These are phyloP conservation scores for Plenodomus biglobosus DNA, from an alignment of 2,329 filamentous ascomycete genomes.

Conservation along the genomic window DNA sequence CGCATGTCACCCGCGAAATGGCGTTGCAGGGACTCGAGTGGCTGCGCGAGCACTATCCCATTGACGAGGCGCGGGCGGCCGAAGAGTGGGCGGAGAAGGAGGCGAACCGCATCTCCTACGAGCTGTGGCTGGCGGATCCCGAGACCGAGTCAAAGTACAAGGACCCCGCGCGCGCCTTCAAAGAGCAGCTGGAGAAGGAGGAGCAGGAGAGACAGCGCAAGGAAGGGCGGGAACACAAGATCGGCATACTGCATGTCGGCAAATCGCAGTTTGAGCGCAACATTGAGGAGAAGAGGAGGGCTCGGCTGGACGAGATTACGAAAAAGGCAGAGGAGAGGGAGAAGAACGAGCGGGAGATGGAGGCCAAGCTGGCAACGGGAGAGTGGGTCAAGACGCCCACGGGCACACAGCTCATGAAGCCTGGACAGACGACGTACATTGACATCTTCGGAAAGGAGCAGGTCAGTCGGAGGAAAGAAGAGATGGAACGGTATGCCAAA, in stretches of 20 bases:
- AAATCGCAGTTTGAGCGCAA: slow-evolving; percentile 40
- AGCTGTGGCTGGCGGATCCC: slow-evolving; percentile 42
- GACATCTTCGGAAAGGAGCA: slow-evolving; percentile 39
- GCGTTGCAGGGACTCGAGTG: slow-evolving; percentile 40
- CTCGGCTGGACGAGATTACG: slow-evolving; percentile 32
- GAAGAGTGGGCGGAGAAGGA: slow-evolving; percentile 45
- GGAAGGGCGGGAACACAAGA: slow-evolving; percentile 28
- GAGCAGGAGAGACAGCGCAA: slow-evolving; percentile 25
- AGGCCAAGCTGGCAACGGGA: slow-evolving; percentile 36
- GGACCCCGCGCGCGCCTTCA: slow-evolving; percentile 38
- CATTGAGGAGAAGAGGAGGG: slow-evolving; percentile 36
- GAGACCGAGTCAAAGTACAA: slow-evolving; percentile 45
- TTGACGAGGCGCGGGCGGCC: slow-evolving; percentile 46
- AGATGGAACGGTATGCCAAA: slow-evolving; percentile 31
- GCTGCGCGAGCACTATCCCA: slow-evolving; percentile 41
- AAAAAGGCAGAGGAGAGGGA: slow-evolving; percentile 39
- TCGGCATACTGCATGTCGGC: slow-evolving; percentile 39
- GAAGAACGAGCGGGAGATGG: slow-evolving; percentile 29
- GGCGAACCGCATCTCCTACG: slow-evolving; percentile 43
- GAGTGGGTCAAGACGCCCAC: slow-evolving; percentile 38
- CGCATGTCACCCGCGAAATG: slow-evolving; percentile 27
- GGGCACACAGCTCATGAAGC: slow-evolving; percentile 41
- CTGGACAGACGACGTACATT: slow-evolving; percentile 37
- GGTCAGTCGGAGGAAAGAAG: slow-evolving; percentile 33
- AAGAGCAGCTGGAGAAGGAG: slow-evolving; percentile 39